Evolutionary conservation across 1,284 basidiomycete species (phyloP), one percentile per base, ranked within the genome.

Genomic region (Trichosporon asahii): DNA sequence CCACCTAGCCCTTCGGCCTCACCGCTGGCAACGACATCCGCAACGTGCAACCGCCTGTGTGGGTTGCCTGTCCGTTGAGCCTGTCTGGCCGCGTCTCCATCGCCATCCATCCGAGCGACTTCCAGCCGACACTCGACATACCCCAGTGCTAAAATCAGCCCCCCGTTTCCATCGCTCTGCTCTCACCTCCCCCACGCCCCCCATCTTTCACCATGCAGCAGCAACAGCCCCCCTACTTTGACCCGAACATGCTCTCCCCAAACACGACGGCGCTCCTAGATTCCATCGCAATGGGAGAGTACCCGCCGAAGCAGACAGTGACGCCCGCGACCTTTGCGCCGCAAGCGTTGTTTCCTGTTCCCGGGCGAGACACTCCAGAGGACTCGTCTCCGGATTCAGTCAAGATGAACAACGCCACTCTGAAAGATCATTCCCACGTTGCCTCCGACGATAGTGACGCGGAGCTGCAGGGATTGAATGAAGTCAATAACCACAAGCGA

Each of bases 181-280:
- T 27, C 23, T 11, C 53, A 61, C 21, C 29, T n/a, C 27, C 21
- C 15, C 6, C 6, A 7, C 0, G 0, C 25, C 11, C 31, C 31
- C 31, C 40, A 14, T 7, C 25, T 12, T 25, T 33, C 64, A 65
- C 25, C 37, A 40, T 33, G 37, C 64, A 65, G 35, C 64, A 40
- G 25, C 37, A 65, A 11, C 64, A 65, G 8, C 27, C 57, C 18
- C 57, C 57, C 4, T 61, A 31, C 29, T 61, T 68, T 27, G 68
- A 57, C 25, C n/a, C 49, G n/a, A 74, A 79, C 25, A 78, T 79
- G 57, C 80, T 82, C 25, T 75, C 80, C 2, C 81, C 81, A 49
- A 82, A 81, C 72, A 82, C 81, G 21, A 72, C 68, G 63, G 79
- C 79, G 25, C 79, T 82, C 69, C 75, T 82, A 44, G 73, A 77